Percentiles rank a stretch among this genome's conserved stretches.
These are phyloP conservation scores for Amauroascus verrucosus DNA, from an alignment of 2,329 filamentous ascomycete genomes.

Conservation along the genomic window DNA sequence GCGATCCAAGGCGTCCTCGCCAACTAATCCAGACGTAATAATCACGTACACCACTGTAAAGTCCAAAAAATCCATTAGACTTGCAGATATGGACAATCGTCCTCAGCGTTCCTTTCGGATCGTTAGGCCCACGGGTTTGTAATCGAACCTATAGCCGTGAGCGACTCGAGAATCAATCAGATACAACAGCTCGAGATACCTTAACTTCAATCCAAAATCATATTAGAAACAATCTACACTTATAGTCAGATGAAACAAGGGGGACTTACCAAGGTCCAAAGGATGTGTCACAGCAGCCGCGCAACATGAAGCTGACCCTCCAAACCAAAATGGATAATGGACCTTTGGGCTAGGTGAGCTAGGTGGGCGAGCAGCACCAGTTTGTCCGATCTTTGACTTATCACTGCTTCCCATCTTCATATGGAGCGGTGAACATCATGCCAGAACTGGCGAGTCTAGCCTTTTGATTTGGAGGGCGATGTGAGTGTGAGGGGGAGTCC, in stretches of 20 bases:
- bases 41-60: slow-evolving; percentile 66
- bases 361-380: slow-evolving; percentile 5
- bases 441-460: not conserved
- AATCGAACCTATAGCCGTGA: slow-evolving; percentile 59
- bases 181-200: slow-evolving; percentile 28
- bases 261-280: slow-evolving; percentile 66
- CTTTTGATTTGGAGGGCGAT: not conserved
- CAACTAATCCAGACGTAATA: not conserved
- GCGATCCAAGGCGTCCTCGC: slow-evolving; percentile 4
- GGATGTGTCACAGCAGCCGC: slow-evolving; percentile 89
- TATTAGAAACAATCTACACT: slow-evolving; percentile 17
- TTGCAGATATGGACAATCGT: slow-evolving; percentile 76
- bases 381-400: slow-evolving; percentile 4
- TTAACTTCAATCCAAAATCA: slow-evolving; percentile 41
- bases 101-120: slow-evolving; percentile 68
- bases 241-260: not conserved
- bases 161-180: not conserved
- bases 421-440: slow-evolving; percentile 10
- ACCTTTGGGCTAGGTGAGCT: slow-evolving; percentile 22
- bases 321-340: slow-evolving; percentile 86
- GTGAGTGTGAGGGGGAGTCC: too few relatives aligned
- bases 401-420: slow-evolving; percentile 14
- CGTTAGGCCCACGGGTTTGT: slow-evolving; percentile 69
- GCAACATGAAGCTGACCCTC: slow-evolving; percentile 84
- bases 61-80: slow-evolving; percentile 62